Evolutionary conservation across 129 eudicot species (phyloP).

Genomic region (Artemisia argyi): DNA sequence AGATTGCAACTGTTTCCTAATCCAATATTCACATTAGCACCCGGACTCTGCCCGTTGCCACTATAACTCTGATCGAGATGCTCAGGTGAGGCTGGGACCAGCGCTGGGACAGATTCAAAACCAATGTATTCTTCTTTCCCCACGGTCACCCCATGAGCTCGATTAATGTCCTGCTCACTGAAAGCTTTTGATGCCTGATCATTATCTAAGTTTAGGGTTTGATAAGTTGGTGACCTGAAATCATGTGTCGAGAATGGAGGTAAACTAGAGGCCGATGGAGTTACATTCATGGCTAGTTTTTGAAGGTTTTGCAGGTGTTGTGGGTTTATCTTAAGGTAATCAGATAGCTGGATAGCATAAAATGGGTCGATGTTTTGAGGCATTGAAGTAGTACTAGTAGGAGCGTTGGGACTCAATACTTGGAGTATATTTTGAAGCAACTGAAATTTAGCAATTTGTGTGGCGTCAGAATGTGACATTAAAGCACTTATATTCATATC

Average conservation of each 20-base stretch:
- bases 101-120: constrained; percentile 27
- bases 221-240: constrained; percentile 24
- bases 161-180: neutral
- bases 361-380: constrained; percentile 26
- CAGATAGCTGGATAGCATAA: constrained; percentile 24
- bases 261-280: constrained; percentile 13
- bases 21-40: constrained; percentile 11
- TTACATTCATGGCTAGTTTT: constrained; percentile 18
- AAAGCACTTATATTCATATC: constrained; percentile 22
- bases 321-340: constrained; percentile 22
- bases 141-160: constrained; percentile 1
- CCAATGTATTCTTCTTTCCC: constrained; percentile 23
- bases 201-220: constrained; percentile 6
- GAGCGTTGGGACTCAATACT: constrained; percentile 25
- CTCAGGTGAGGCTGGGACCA: constrained; percentile 29
- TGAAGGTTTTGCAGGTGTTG: constrained; percentile 29
- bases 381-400: constrained; percentile 10
- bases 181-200: constrained; percentile 4
- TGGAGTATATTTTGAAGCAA: constrained; percentile 35
- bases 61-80: neutral
- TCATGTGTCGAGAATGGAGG: constrained; percentile 21
- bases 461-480: constrained; percentile 19
- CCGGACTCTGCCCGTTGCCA: constrained; percentile 9
- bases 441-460: constrained; percentile 30
- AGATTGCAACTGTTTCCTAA: neutral